Conservation (phyloP, 176 grass and related monocot genomes). For the Phoenix roebelenii region DNA sequence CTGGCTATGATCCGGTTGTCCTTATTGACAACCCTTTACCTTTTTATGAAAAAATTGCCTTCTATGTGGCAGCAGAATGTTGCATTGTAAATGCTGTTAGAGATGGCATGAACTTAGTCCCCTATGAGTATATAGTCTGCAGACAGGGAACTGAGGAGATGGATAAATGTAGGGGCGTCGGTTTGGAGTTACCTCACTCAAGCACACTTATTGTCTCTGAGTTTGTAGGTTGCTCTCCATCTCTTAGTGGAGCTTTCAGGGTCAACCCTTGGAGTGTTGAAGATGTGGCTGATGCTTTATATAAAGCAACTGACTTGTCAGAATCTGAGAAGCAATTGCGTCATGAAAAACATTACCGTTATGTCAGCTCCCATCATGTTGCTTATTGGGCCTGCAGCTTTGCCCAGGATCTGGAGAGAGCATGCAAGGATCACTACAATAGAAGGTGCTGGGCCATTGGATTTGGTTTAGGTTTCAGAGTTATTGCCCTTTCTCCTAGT, state of each 20-base stretch:
- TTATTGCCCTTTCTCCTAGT: slow-evolving; percentile 66
- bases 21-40: slow-evolving; percentile 44
- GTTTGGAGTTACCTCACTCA: slow-evolving; percentile 19
- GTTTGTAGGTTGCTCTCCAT: slow-evolving; percentile 87
- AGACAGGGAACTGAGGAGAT: slow-evolving; percentile 50
- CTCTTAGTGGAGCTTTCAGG: slow-evolving; percentile 76
- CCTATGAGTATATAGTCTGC: slow-evolving; percentile 88
- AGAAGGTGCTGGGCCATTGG: slow-evolving; percentile 82
- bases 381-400: slow-evolving; percentile 76
- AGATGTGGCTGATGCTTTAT: slow-evolving; percentile 70
- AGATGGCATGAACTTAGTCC: slow-evolving; percentile 85
- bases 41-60: slow-evolving; percentile 61
- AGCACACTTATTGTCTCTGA: slow-evolving; percentile 82
- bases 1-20: slow-evolving; percentile 66
- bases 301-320: slow-evolving; percentile 44
- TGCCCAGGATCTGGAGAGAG: slow-evolving; percentile 73
- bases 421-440: slow-evolving; percentile 84
- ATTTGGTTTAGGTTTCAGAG: slow-evolving; percentile 82
- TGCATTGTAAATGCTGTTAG: slow-evolving; percentile 76
- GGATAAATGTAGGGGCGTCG: slow-evolving; percentile 12
- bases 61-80: slow-evolving; percentile 73
- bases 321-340: slow-evolving; percentile 67
- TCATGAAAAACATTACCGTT: slow-evolving; percentile 97
- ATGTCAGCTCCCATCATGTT: slow-evolving; percentile 84
- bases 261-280: slow-evolving; percentile 93